Base-by-base conservation (phyloP, 306 rosid species). In the Alnus rubra region DNA sequence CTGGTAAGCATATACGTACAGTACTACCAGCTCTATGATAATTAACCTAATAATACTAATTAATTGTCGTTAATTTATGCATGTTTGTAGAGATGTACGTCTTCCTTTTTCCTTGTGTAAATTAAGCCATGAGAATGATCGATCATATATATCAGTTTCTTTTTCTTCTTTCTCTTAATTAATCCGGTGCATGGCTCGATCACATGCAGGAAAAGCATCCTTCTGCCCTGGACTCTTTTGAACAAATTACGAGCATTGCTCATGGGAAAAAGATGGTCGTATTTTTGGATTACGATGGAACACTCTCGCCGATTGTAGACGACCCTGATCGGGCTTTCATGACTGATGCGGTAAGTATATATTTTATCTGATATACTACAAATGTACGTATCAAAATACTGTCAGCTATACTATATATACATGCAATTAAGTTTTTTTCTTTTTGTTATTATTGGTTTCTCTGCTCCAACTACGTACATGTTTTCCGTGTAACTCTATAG, bases 251-350 rank as follows among this genome's bases (percentile, higher is more conserved):
- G 90, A 86, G 55, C 50, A 58, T 35, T 28, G 91, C 77, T 3
- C 71, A 84, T 39, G 90, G 69, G 74, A 87, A 87, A 81, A 60
- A 82, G 18, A 78, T 84, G 45, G 88, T 84, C 47, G 86, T 89
- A 78, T 89, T 89, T 73, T 78, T 87, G 84, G 90, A 89, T 74
- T 89, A 89, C 56, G 93, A 89, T 74, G 93, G 93, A 78, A 89
- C 93, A 19, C 84, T 87, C 44, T 84, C 93, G 8, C 87, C 79
- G 0, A 89, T 89, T 70, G 90, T 84, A 2, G 75, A 84, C 45
- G 82, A 87, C 69, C 93, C 93, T 42, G 88, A 87, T 42, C 31
- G 64, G 18, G 93, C 93, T 60, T 39, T 78, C 81, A 87, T 89
- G 84, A 84, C 60, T 44, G 89, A 82, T 14, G 87, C 42, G 5